phyloP scores from a whole-genome alignment of 2,329 filamentous ascomycete genomes.

The Ophiostoma angusticollis region DNA sequence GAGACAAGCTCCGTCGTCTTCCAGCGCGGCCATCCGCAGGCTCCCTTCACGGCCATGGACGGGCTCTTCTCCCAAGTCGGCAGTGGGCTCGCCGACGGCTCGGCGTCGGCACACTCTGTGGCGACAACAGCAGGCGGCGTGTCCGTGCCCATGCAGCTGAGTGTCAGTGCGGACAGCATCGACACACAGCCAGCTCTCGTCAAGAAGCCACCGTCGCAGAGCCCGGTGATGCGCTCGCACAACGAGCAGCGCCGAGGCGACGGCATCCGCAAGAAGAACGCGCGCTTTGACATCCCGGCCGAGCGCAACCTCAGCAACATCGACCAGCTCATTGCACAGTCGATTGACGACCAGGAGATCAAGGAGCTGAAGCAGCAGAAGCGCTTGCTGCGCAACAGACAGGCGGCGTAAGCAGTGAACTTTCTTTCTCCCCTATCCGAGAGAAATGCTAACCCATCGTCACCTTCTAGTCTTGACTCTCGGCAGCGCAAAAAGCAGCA shows the following conservation, averaged over 20 bases:
- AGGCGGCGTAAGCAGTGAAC: slow-evolving; percentile 70
- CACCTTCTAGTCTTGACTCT: slow-evolving; percentile 63
- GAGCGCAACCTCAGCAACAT: slow-evolving; percentile 92
- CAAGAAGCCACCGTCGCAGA: slow-evolving; percentile 54
- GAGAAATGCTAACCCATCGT: slow-evolving; percentile 3
- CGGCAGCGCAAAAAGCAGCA: slow-evolving; percentile 97
- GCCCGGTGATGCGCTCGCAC: slow-evolving; percentile 57
- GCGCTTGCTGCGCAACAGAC: slow-evolving; percentile 82
- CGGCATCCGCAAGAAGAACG: slow-evolving; percentile 97
- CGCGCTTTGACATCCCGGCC: slow-evolving; percentile 89
- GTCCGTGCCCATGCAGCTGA: slow-evolving; percentile 11
- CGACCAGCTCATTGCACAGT: slow-evolving; percentile 79
- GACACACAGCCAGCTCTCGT: slow-evolving; percentile 23
- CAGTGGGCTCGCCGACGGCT: slow-evolving; percentile 35
- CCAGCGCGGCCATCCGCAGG: slow-evolving; percentile 34
- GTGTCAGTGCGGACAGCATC: slow-evolving; percentile 32
- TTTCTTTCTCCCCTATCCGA: no score
- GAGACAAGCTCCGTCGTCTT: slow-evolving; percentile 40
- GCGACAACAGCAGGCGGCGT: slow-evolving; percentile 1
- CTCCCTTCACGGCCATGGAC: slow-evolving; percentile 36
- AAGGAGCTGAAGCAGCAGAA: slow-evolving; percentile 99
- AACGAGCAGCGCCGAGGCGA: slow-evolving; percentile 68
- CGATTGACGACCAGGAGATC: slow-evolving; percentile 81
- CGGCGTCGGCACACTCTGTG: slow-evolving; percentile 27
- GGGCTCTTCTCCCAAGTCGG: slow-evolving; percentile 37